phyloP scores from a whole-genome alignment of 306 rosid species.

The Argentina anserina region DNA sequence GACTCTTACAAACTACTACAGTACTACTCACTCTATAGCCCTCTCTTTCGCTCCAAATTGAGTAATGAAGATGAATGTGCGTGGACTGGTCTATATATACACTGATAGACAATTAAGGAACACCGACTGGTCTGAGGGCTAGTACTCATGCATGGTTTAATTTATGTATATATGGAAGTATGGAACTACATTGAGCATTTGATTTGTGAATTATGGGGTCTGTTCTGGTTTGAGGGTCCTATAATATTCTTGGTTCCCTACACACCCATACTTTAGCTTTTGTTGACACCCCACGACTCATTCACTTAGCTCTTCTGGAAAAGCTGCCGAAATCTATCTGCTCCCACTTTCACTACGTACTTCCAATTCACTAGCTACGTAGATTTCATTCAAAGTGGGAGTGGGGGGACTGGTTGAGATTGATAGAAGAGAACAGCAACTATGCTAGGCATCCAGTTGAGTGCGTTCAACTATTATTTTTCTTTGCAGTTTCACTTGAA shows the following conservation, averaged over 20 bases:
- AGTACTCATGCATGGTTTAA: background rate
- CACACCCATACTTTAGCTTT: background rate
- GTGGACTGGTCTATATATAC: background rate
- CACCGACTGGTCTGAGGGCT: background rate
- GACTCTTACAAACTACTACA: background rate
- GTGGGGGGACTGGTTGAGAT: background rate
- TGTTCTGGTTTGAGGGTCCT: background rate
- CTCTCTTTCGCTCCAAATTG: background rate
- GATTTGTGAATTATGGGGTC: background rate
- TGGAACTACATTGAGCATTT: background rate
- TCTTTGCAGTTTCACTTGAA: background rate
- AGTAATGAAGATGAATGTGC: background rate
- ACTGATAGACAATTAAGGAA: background rate
- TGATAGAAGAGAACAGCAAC: background rate
- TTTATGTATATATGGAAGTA: background rate
- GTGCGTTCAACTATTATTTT: background rate
- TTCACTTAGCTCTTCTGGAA: background rate
- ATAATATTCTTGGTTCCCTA: background rate
- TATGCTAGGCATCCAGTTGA: background rate
- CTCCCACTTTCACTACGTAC: background rate
- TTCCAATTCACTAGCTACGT: background rate
- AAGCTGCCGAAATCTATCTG: background rate
- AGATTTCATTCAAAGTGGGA: background rate
- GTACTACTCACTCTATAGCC: background rate
- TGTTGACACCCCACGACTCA: background rate